These are phyloP conservation scores for Medicago truncatula DNA, from an alignment of 306 rosid species.

Conservation along the genomic window DNA sequence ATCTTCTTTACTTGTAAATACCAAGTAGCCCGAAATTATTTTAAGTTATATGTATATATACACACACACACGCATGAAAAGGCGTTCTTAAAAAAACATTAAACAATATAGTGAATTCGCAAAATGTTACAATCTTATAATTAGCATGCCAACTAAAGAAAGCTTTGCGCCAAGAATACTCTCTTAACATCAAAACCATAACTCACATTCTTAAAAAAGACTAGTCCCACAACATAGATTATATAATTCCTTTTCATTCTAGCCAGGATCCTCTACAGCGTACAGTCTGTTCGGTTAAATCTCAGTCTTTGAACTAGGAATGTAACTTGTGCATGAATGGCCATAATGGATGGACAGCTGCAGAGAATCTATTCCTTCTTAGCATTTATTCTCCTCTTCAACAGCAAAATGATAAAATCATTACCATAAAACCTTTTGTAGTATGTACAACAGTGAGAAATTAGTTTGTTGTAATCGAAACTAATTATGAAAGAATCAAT, in stretches of 20 bases:
- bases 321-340: not conserved
- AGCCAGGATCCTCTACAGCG: not conserved
- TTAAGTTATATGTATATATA: constrained; percentile 34
- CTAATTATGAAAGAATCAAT: too few relatives aligned
- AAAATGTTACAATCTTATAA: constrained; percentile 29
- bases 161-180: constrained; percentile 33
- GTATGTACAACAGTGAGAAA: too few relatives aligned
- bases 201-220: constrained; percentile 29
- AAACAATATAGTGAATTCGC: constrained; percentile 6
- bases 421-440: too few relatives aligned
- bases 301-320: not conserved
- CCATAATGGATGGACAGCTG: not conserved
- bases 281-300: not conserved
- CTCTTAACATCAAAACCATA: constrained; percentile 45
- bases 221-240: constrained; percentile 47
- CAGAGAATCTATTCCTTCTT: not conserved
- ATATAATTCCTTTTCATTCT: not conserved
- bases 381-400: not conserved
- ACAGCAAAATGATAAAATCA: too few relatives aligned
- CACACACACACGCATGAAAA: not conserved
- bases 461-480: too few relatives aligned
- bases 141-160: constrained; percentile 30
- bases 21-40: constrained; percentile 37
- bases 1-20: not conserved
- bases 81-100: constrained; percentile 2